Evolutionary conservation across 2,329 filamentous ascomycete genomes (phyloP).

Genomic region (Furcasterigmium furcatum): DNA sequence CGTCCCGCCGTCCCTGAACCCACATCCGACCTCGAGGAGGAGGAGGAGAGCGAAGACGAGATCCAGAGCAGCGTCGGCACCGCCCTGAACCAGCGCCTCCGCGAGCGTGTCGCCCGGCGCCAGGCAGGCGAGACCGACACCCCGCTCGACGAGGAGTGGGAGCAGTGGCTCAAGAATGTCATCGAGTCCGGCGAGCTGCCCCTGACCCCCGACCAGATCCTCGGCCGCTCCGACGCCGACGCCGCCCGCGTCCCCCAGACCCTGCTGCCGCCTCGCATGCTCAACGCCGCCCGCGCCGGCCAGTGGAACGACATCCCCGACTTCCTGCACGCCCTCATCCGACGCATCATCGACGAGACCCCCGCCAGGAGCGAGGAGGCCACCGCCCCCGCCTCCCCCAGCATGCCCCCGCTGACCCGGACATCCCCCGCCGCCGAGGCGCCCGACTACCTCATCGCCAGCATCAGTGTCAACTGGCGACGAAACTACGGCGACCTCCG

Average conservation of each 20-base stretch:
- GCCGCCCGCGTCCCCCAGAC: constrained; percentile 21
- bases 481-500: constrained; percentile 31
- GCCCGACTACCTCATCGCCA: constrained; percentile 7
- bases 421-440: constrained; percentile 3
- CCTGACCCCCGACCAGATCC: constrained; percentile 40
- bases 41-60: constrained; percentile 51
- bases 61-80: constrained; percentile 57
- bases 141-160: constrained; percentile 68
- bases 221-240: constrained; percentile 29
- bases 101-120: constrained; percentile 59
- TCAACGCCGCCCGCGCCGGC: constrained; percentile 52
- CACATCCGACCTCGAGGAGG: constrained; percentile 21
- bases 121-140: constrained; percentile 57
- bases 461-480: constrained; percentile 10
- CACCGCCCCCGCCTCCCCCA: not conserved
- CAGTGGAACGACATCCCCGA: constrained; percentile 58
- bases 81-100: constrained; percentile 61
- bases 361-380: constrained; percentile 9
- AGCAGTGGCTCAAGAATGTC: constrained; percentile 70
- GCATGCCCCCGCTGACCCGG: constrained; percentile 3
- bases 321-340: constrained; percentile 49
- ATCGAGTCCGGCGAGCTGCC: constrained; percentile 59
- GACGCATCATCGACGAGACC: constrained; percentile 41
- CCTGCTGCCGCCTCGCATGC: constrained; percentile 47
- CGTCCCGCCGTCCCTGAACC: constrained; percentile 8